These are phyloP conservation scores for Friedmanniomyces endolithicus DNA, from an alignment of 495 filamentous ascomycete genomes.

Conservation along the genomic window DNA sequence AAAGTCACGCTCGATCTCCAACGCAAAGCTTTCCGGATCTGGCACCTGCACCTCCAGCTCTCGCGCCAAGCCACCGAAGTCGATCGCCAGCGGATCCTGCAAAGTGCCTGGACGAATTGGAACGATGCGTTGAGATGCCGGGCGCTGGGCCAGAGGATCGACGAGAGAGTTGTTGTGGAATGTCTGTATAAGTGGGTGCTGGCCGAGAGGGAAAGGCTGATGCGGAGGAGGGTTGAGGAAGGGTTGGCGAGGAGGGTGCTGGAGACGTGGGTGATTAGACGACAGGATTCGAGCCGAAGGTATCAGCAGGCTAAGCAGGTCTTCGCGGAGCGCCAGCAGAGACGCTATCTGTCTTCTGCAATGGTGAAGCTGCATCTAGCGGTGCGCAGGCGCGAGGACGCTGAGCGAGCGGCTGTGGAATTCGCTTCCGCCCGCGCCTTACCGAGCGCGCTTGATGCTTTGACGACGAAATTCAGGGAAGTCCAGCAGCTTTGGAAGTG, in stretches of 20 bases:
- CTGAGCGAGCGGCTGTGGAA: conserved; percentile 15
- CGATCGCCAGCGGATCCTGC: conserved; percentile 41
- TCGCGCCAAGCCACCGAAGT: conserved; percentile 43
- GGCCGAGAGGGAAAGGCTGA: conserved; percentile 41
- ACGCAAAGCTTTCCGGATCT: conserved; percentile 38
- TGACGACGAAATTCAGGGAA: conserved; percentile 37
- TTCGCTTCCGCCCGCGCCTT: conserved; percentile 3
- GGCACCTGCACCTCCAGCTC: conserved; percentile 39
- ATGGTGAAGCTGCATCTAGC: conserved; percentile 19
- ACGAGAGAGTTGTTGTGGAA: conserved; percentile 47
- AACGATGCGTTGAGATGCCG: conserved; percentile 50
- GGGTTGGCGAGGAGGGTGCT: conserved; percentile 35
- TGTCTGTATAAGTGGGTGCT: conserved; percentile 54
- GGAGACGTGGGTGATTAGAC: conserved; percentile 23
- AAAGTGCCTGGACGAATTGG: conserved; percentile 52
- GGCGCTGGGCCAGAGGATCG: conserved; percentile 40
- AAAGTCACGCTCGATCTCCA: conserved; percentile 40
- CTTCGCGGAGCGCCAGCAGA: conserved; percentile 12
- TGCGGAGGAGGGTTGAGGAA: conserved; percentile 41
- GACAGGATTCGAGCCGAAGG: conserved; percentile 3
- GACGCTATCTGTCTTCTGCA: conserved; percentile 5
- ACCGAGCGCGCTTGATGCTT: conserved; percentile 33
- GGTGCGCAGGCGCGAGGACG: conserved; percentile 14
- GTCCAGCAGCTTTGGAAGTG: conserved; percentile 39
- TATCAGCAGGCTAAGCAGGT: conserved; percentile 18